Base-by-base conservation (phyloP, 805 yeast genomes). In the Ascoidea asiatica region DNA sequence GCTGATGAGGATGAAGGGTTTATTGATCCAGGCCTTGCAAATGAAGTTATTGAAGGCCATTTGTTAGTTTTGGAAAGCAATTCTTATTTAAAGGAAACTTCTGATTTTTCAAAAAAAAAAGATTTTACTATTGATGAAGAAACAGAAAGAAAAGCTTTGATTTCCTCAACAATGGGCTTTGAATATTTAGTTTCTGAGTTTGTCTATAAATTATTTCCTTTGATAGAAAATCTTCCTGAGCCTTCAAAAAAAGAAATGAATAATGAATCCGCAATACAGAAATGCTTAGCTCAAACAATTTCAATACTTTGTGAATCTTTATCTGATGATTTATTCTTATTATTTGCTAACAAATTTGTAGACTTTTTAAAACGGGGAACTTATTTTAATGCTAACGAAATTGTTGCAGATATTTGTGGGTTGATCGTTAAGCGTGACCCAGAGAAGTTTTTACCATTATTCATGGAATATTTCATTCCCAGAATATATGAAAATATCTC, bases 161-260 rank as follows among this genome's bases (percentile, higher is more conserved):
- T 67, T 43, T 84, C 94, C 0, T 80, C 96, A 0, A 75, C 95
- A 15, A 69, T 81, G 1, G 74, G 79, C 0, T 88, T 88, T 57
- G 72, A 70, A 36, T 74, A 74, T 21, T 67, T 88, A 22, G 60
- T 83, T 2, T 66, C 66, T 22, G 60, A 70, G 2, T 73, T 86
- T 35, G 60, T 79, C 39, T 77, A 73, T 15, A 71, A 81, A 29
- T 52, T 84, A 1, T 78, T 83, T 52, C 62, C 70, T 8, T 64
- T 87, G 21, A 63, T 88, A 20, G 95, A 86, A 48, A 73, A 78
- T 51, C 59, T 82, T 15, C 83, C 88, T 0, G 84, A 75, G 44
- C 73, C 75, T 1, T 65, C 73, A 5, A 64, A 66, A 33, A 67
- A 74, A 41, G 87, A 81, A 52, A 54, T 68, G 39, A 69, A 59